Conservation (phyloP, 345 rosid species). For the Euphorbia tirucalli region DNA sequence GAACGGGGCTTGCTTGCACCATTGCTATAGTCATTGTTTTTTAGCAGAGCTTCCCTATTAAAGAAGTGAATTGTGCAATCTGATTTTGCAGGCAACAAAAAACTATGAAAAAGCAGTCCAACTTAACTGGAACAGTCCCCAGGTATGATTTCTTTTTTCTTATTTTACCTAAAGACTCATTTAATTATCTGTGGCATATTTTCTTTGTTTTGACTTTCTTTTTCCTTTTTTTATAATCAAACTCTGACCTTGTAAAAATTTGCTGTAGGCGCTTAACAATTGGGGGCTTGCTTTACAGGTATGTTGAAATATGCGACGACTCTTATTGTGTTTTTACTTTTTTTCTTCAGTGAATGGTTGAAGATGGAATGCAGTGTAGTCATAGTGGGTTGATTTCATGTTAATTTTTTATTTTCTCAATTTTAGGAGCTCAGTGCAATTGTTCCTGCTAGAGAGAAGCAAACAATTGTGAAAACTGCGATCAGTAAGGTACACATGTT, state of each 20-base stretch:
- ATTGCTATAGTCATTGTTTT: background rate
- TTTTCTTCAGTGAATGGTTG: background rate
- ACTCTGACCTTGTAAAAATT: constrained; percentile 19
- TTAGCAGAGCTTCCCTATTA: background rate
- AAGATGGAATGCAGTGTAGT: background rate
- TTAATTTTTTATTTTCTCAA: constrained; percentile 18
- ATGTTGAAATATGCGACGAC: constrained; percentile 1
- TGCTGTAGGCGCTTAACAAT: constrained; percentile 86
- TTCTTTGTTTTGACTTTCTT: background rate
- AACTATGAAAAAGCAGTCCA: constrained; percentile 96
- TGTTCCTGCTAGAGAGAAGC: constrained; percentile 93
- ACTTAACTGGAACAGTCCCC: constrained; percentile 99
- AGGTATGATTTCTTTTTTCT: constrained; percentile 42
- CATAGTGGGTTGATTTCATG: constrained; percentile 10
- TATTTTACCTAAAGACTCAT: background rate
- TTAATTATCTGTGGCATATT: constrained; percentile 2
- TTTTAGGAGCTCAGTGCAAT: constrained; percentile 93
- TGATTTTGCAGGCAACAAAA: constrained; percentile 70
- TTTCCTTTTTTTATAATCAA: background rate
- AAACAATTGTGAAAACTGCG: constrained; percentile 83
- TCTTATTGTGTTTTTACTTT: background rate
- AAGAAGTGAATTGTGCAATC: constrained; percentile 5
- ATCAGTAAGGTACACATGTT: constrained; percentile 78
- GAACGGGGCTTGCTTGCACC: background rate
- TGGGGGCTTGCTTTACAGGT: constrained; percentile 99